These are phyloP conservation scores for Nicotiana noctiflora DNA, from an alignment of 257 asterid species.

Conservation along the genomic window DNA sequence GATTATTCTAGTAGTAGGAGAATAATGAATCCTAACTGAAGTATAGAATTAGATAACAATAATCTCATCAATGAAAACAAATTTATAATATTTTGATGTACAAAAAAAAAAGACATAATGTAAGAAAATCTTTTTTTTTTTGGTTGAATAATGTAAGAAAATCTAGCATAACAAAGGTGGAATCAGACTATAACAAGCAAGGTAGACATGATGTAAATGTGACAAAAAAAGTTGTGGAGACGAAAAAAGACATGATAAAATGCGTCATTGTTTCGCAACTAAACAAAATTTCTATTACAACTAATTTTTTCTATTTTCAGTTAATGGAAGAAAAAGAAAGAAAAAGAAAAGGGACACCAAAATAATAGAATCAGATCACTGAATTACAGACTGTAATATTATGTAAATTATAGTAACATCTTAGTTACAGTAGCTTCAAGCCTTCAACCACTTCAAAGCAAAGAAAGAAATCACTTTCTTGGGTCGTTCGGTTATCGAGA, in stretches of 20 bases:
- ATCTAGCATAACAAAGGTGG: too few relatives aligned
- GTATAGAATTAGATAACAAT: neutral
- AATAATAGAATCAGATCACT: neutral
- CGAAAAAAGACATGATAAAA: too few relatives aligned
- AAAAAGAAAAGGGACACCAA: neutral
- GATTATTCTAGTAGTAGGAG: neutral
- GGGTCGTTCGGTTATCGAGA: too few relatives aligned
- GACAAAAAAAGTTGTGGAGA: too few relatives aligned
- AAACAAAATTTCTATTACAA: too few relatives aligned
- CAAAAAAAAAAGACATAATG: neutral
- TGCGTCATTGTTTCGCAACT: too few relatives aligned
- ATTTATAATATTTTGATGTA: neutral
- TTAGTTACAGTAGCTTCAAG: neutral
- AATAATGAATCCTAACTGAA: neutral
- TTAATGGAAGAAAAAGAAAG: too few relatives aligned
- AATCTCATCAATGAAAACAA: neutral
- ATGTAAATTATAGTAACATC: neutral
- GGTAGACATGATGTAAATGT: too few relatives aligned
- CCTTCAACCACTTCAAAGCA: neutral
- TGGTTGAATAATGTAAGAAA: neutral
- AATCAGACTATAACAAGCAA: too few relatives aligned
- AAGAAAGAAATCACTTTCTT: neutral
- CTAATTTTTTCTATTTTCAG: too few relatives aligned
- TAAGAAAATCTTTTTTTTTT: neutral
- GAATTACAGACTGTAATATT: neutral